Conservation (phyloP, 176 grass and related monocot species). For the Areca catechu region DNA sequence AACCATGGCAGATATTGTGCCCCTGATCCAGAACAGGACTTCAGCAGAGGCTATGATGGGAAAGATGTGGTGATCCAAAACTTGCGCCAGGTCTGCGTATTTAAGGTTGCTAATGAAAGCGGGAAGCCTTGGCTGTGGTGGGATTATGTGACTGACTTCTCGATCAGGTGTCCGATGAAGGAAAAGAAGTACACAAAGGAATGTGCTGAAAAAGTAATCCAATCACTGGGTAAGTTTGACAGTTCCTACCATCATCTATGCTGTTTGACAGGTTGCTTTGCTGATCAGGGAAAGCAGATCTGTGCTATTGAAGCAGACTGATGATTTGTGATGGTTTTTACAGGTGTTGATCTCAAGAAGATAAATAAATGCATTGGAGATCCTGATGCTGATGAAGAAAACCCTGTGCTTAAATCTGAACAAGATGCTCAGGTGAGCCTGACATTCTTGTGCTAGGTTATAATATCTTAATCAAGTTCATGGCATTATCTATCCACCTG, state of each 20-base stretch:
- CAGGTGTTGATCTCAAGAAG: slow-evolving; percentile 67
- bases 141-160: slow-evolving; percentile 88
- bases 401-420: slow-evolving; percentile 78
- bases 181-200: slow-evolving; percentile 85
- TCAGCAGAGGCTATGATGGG: slow-evolving; percentile 90
- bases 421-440: slow-evolving; percentile 71
- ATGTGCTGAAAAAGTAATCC: slow-evolving; percentile 72
- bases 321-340: not conserved
- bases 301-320: too few species aligned
- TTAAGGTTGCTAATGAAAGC: slow-evolving; percentile 63
- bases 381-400: slow-evolving; percentile 76
- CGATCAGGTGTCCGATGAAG: slow-evolving; percentile 81
- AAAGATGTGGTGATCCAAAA: slow-evolving; percentile 92
- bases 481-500: not conserved
- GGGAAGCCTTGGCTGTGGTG: slow-evolving; percentile 83
- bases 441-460: not conserved
- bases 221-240: slow-evolving; percentile 61
- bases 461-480: not conserved
- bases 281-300: too few species aligned
- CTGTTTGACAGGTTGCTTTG: too few species aligned
- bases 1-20: slow-evolving; percentile 71
- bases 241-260: not conserved
- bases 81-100: slow-evolving; percentile 68
- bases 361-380: slow-evolving; percentile 82
- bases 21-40: slow-evolving; percentile 81